These are phyloP conservation scores for Urtica urens DNA, from an alignment of 306 rosid genomes.

Conservation along the genomic window DNA sequence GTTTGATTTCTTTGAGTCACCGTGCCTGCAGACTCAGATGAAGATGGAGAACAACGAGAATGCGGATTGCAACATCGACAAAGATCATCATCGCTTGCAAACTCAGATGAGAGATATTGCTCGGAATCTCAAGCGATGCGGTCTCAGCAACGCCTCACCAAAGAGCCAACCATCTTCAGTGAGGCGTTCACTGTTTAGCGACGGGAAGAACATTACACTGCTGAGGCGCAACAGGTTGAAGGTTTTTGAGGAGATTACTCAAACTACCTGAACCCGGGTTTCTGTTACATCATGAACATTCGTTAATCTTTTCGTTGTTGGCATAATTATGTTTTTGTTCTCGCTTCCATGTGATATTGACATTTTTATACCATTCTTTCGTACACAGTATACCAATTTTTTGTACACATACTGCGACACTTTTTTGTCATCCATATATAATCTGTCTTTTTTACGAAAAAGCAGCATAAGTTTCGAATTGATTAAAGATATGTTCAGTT, in stretches of 20 bases:
- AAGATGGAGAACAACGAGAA: slow-evolving; percentile 40
- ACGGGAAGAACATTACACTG: slow-evolving; percentile 20
- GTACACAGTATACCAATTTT: no score
- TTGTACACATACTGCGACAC: no score
- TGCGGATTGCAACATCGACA: slow-evolving; percentile 38
- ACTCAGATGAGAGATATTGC: slow-evolving; percentile 24
- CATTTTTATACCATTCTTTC: no score
- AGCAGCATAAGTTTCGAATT: no score
- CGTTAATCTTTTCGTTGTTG: no score
- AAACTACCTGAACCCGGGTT: slow-evolving; percentile 22
- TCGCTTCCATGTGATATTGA: neutral
- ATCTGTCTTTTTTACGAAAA: no score
- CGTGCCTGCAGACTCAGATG: slow-evolving; percentile 24
- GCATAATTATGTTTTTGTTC: neutral
- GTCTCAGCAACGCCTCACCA: slow-evolving; percentile 20
- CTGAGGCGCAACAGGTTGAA: slow-evolving; percentile 47
- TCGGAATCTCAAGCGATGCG: slow-evolving; percentile 26
- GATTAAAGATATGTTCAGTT: no score
- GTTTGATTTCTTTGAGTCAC: slow-evolving; percentile 28
- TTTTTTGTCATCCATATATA: no score
- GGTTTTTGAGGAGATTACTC: slow-evolving; percentile 44
- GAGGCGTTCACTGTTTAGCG: slow-evolving; percentile 43
- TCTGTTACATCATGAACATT: no score
- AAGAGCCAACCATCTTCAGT: slow-evolving; percentile 44
- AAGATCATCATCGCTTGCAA: slow-evolving; percentile 21